Conservation (phyloP, 305 asterid species). For the Solanum hybrid region DNA sequence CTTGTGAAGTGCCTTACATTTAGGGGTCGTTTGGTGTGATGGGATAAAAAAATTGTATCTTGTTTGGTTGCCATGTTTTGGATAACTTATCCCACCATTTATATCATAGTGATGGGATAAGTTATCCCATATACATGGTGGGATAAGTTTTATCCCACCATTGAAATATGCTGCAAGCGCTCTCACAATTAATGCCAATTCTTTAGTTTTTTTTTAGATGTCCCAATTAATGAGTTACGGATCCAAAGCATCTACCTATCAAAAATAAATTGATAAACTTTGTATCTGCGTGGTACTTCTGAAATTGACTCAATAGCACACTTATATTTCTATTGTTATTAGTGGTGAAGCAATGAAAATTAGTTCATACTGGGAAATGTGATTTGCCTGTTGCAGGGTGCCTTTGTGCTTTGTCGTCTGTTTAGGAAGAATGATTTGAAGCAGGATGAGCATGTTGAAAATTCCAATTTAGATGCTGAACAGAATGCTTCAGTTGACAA, state of each 20-base stretch:
- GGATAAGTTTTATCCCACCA: no score
- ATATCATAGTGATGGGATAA: no score
- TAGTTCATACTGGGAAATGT: neutral
- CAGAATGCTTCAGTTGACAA: slow-evolving; percentile 26
- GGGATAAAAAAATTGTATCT: no score
- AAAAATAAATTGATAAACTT: neutral
- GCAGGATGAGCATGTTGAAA: slow-evolving; percentile 42
- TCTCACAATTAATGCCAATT: neutral
- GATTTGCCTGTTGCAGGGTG: slow-evolving; percentile 39
- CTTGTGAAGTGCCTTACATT: neutral
- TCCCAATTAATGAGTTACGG: neutral
- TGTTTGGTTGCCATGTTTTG: no score
- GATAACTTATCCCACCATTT: no score
- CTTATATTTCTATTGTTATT: neutral
- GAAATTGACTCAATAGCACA: neutral
- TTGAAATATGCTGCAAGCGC: neutral
- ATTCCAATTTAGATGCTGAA: slow-evolving; percentile 36
- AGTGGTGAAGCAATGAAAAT: neutral
- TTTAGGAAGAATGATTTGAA: slow-evolving; percentile 68
- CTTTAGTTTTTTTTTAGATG: neutral
- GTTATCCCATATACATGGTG: no score
- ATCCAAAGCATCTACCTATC: neutral
- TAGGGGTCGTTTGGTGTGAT: neutral
- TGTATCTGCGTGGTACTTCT: neutral
- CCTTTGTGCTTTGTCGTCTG: slow-evolving; percentile 83